These are phyloP conservation scores for Epicoccum nigrum DNA, from an alignment of 2,329 filamentous ascomycete species.

Conservation along the genomic window DNA sequence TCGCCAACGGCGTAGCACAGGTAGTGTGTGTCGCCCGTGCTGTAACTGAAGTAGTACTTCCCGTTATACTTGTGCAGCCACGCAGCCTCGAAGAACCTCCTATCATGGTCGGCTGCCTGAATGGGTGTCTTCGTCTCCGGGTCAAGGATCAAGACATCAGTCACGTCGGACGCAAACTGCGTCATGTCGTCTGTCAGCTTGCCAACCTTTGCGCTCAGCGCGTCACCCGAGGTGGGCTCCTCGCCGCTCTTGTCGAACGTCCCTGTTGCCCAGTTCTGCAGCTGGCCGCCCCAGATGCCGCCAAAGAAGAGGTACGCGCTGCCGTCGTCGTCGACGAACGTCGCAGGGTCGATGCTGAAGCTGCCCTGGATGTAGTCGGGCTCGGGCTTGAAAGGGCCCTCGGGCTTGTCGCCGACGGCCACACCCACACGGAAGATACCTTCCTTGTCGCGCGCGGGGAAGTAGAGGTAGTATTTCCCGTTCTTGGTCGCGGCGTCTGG, in stretches of 20 bases:
- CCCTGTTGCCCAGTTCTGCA: constrained; percentile 73
- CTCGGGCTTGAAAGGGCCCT: constrained; percentile 73
- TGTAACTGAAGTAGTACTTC: constrained; percentile 78
- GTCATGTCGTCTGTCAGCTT: constrained; percentile 70
- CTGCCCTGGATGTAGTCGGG: constrained; percentile 69
- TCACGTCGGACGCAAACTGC: constrained; percentile 60
- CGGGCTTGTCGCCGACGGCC: constrained; percentile 66
- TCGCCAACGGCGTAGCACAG: constrained; percentile 71
- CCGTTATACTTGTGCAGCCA: constrained; percentile 77
- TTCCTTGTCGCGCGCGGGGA: constrained; percentile 74
- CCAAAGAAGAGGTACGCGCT: constrained; percentile 75
- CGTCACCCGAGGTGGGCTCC: constrained; percentile 50
- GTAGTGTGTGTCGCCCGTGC: constrained; percentile 78
- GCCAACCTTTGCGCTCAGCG: constrained; percentile 71
- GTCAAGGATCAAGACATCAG: constrained; percentile 69
- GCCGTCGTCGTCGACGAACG: constrained; percentile 73
- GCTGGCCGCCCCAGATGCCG: constrained; percentile 79
- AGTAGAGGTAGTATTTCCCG: constrained; percentile 77
- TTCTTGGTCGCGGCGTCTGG: constrained; percentile 74
- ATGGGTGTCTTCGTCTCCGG: constrained; percentile 62
- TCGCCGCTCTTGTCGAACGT: constrained; percentile 59
- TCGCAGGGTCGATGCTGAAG: constrained; percentile 78
- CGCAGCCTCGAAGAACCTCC: constrained; percentile 80
- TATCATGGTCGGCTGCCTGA: constrained; percentile 70
- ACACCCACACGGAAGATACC: constrained; percentile 78